These are phyloP conservation scores for Saccharomycopsis sp. DNA, from an alignment of 805 yeast genomes.

Conservation along the genomic window DNA sequence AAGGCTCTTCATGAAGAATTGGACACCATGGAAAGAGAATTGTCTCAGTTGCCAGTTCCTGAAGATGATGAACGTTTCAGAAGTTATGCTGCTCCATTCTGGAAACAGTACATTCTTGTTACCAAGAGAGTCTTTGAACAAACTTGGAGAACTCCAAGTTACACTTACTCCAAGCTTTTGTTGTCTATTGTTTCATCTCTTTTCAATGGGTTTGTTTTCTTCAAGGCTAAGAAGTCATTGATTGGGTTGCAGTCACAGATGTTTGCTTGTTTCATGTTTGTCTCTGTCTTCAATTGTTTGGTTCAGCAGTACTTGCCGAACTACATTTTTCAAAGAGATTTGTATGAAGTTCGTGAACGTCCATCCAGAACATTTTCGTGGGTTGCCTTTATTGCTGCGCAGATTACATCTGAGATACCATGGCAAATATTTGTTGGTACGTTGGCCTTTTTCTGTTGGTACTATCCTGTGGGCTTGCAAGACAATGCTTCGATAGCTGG, in stretches of 20 bases:
- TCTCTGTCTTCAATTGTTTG: slow-evolving; percentile 43
- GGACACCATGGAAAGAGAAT: slow-evolving; percentile 43
- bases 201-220: slow-evolving; percentile 63
- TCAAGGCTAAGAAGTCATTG: slow-evolving; percentile 48
- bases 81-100: slow-evolving; percentile 37
- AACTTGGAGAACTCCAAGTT: slow-evolving; percentile 56
- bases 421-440: slow-evolving; percentile 57
- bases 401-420: slow-evolving; percentile 54
- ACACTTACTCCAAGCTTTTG: slow-evolving; percentile 46
- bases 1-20: slow-evolving; percentile 44
- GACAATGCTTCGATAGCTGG: slow-evolving; percentile 43
- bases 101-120: slow-evolving; percentile 36
- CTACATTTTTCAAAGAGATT: slow-evolving; percentile 48
- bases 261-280: slow-evolving; percentile 50
- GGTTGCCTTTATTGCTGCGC: slow-evolving; percentile 45
- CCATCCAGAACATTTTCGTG: slow-evolving; percentile 65
- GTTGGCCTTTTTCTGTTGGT: slow-evolving; percentile 51
- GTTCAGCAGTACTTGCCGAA: slow-evolving; percentile 56
- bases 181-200: slow-evolving; percentile 46
- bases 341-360: slow-evolving; percentile 66
- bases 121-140: slow-evolving; percentile 47
- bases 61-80: slow-evolving; percentile 24
- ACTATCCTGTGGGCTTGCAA: slow-evolving; percentile 66
- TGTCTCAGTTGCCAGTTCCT: slow-evolving; percentile 29
- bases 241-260: slow-evolving; percentile 63